Base-by-base conservation (phyloP, 495 filamentous ascomycete species). In the Clohesyomyces aquaticus region DNA sequence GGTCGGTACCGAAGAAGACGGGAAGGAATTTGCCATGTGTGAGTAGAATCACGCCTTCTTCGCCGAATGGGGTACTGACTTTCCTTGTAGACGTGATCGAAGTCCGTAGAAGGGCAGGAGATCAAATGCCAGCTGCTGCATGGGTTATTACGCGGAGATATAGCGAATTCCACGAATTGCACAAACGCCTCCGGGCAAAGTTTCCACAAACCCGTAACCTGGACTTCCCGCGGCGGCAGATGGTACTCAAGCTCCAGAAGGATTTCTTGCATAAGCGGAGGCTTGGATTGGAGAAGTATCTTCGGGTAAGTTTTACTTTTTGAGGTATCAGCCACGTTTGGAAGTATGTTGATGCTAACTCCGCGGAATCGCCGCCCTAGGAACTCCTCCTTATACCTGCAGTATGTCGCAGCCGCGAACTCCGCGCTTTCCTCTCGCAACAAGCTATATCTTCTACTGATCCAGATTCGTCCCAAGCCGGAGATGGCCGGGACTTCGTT, bases 81-180 rank as follows among this genome's bases (percentile, higher is more conserved):
- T 9, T 52, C 27, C 16, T 11, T 59, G 4, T 45, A 83, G 81
- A 98, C 73, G 87, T 96, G 32, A 85, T 98, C 49, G 93, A 98
- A 74, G 92, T 99, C 0, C 85, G 89, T 49, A 83, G 95, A 47
- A 87, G 91, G 57, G 94, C 91, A 3, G 92, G 92, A 2, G 94
- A 77, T 45, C 67, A 77, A 42, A 76, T 78, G 73, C 76, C 76
- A 16, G 75, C 77, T n/a, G 77, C 77, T 3, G 70, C 74, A 9
- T 80, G 77, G 77, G 75, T 72, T 10, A 66, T 79, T 22, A 69
- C 77, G n/a, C 61, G 77, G 25, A 61, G 77, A 59, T 99, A 97
- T 74, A 96, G 92, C 77, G 93, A 98, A 73, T 99, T 99, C 72
- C 90, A 96, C 62, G 91, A 96, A 59, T 87, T 99, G 18, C 90